A percentile compares a stretch with the other conserved stretches of the same genome.
Evolutionary conservation across 2,329 filamentous ascomycete species (phyloP).

Genomic region (Escovopsis sp.): DNA sequence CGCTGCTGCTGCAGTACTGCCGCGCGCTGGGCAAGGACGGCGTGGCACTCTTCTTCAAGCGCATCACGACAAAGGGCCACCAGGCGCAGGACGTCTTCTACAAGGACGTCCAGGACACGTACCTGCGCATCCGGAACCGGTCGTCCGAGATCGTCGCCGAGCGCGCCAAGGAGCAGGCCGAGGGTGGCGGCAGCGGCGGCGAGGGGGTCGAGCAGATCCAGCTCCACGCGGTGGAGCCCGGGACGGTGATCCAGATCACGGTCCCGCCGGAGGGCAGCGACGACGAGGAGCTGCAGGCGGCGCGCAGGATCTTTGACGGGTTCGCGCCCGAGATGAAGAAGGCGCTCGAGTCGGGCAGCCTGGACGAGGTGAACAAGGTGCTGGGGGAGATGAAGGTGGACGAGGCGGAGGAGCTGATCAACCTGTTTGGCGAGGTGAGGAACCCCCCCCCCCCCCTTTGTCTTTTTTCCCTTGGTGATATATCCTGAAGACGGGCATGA

Average conservation of each 20-base stretch:
- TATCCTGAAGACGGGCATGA: too few relatives aligned
- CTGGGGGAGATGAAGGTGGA: slow-evolving; percentile 78
- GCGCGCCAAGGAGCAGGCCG: slow-evolving; percentile 33
- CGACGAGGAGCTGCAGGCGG: slow-evolving; percentile 47
- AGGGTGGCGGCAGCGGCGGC: slow-evolving; percentile 13
- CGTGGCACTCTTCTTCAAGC: slow-evolving; percentile 87
- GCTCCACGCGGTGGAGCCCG: slow-evolving; percentile 86
- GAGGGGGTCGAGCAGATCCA: slow-evolving; percentile 85
- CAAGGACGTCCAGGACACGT: slow-evolving; percentile 85
- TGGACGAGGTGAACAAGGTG: slow-evolving; percentile 48
- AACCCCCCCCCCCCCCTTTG: background rate
- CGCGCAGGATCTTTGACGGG: slow-evolving; percentile 63
- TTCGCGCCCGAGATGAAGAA: slow-evolving; percentile 71
- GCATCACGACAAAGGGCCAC: slow-evolving; percentile 78
- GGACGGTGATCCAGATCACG: slow-evolving; percentile 77
- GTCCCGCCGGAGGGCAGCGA: slow-evolving; percentile 58
- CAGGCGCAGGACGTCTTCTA: slow-evolving; percentile 82
- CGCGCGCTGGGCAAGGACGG: slow-evolving; percentile 77
- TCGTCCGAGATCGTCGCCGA: slow-evolving; percentile 54
- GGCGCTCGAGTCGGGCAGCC: slow-evolving; percentile 73
- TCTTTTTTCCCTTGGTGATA: background rate
- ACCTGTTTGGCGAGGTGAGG: slow-evolving; percentile 56
- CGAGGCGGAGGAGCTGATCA: slow-evolving; percentile 75
- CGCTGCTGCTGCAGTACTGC: slow-evolving; percentile 86
- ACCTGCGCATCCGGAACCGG: slow-evolving; percentile 64